phyloP scores from a whole-genome alignment of 2,329 filamentous ascomycete genomes.

The Penicillium rolfsii region DNA sequence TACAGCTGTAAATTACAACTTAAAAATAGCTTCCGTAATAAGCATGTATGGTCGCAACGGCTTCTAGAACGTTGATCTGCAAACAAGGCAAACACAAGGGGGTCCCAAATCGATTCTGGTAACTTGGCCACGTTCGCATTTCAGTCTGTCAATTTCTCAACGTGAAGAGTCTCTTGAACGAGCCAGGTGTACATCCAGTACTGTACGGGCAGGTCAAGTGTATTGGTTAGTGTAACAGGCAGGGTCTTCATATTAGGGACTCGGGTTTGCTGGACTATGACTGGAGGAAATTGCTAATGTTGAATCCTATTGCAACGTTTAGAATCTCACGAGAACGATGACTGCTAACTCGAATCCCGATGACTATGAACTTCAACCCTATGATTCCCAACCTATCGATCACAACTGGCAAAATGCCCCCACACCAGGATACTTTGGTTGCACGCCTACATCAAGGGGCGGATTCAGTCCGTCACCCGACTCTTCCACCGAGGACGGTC shows the following conservation, averaged over 20 bases:
- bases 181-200: not conserved
- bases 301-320: not conserved
- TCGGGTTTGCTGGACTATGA: not conserved
- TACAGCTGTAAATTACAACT: not conserved
- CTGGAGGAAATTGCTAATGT: not conserved
- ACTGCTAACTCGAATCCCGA: not conserved
- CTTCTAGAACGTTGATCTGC: not conserved
- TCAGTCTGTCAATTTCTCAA: not conserved
- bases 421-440: not conserved
- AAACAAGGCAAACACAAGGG: not conserved
- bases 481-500: not conserved
- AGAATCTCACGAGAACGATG: not conserved
- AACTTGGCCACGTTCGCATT: not conserved
- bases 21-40: not conserved
- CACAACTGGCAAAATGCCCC: not conserved
- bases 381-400: not conserved
- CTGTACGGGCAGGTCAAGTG: not conserved
- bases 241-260: too few species aligned
- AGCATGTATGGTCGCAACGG: not conserved
- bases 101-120: too few species aligned
- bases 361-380: not conserved
- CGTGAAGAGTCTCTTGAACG: not conserved
- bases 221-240: not conserved
- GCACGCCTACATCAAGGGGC: not conserved
- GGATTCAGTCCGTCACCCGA: not conserved